Percentiles rank a stretch among this genome's conserved stretches.
Conservation (phyloP, 306 rosid genomes). For the Vigna angularis region DNA sequence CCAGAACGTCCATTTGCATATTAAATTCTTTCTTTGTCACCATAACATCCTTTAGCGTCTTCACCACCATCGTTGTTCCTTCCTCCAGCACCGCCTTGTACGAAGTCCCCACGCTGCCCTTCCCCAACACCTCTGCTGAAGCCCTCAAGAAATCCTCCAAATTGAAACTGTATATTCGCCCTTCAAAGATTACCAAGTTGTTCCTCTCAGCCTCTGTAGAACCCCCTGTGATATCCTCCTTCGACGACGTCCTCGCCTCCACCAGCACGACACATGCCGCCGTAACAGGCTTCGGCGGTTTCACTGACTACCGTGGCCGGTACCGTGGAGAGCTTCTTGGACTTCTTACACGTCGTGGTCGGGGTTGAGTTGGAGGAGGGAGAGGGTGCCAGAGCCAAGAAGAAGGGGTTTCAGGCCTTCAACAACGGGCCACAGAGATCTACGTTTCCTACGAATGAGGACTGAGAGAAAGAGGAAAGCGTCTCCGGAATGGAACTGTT, state of each 20-base stretch:
- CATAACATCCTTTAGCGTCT: conserved; percentile 84
- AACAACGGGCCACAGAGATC: conserved; percentile 83
- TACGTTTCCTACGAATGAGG: conserved; percentile 77
- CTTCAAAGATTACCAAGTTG: conserved; percentile 81
- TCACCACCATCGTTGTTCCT: conserved; percentile 95
- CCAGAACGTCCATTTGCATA: conserved; percentile 76
- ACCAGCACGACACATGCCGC: conserved; percentile 50
- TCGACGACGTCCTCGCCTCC: conserved; percentile 93
- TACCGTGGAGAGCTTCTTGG: conserved; percentile 82
- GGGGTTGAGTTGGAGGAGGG: conserved; percentile 44
- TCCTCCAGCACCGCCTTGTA: conserved; percentile 97
- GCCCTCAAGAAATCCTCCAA: conserved; percentile 94
- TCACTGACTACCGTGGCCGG: conserved; percentile 48
- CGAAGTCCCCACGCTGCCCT: conserved; percentile 96
- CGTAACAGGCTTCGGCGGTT: conserved; percentile 57
- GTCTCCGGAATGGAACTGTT: conserved; percentile 85
- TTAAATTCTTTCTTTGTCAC: conserved; percentile 86
- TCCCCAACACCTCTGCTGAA: conserved; percentile 95
- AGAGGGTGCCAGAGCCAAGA: conserved; percentile 76
- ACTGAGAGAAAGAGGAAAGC: conserved; percentile 49
- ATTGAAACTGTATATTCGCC: conserved; percentile 87
- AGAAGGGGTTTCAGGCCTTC: conserved; percentile 69
- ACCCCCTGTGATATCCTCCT: conserved; percentile 93
- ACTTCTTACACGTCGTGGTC: conserved; percentile 42
- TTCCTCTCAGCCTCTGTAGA: conserved; percentile 89